A percentile compares a stretch with the other conserved stretches of the same genome.
Evolutionary conservation across 371 early-diverging fungal genomes (phyloP).

Genomic region (Actinomucor elegans): DNA sequence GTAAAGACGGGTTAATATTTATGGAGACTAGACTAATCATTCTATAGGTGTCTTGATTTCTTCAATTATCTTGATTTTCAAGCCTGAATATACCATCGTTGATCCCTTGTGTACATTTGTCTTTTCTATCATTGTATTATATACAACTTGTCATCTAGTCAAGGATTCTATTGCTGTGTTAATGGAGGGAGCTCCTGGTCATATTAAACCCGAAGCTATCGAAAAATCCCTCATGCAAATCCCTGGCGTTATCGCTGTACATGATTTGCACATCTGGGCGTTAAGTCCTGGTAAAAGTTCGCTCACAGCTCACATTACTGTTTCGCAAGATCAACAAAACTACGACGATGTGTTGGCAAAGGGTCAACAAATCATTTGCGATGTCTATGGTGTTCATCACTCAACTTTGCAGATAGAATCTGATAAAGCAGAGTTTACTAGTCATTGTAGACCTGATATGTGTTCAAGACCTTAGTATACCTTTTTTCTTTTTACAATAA

Average conservation of each 20-base stretch:
- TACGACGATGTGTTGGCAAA: constrained; percentile 53
- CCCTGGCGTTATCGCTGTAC: constrained; percentile 61
- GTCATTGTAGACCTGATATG: constrained; percentile 48
- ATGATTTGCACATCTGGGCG: constrained; percentile 74
- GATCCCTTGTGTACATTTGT: constrained; percentile 86
- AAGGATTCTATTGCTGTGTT: constrained; percentile 62
- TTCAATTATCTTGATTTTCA: constrained; percentile 66
- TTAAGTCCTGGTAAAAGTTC: constrained; percentile 66
- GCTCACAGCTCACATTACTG: constrained; percentile 42
- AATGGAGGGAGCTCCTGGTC: constrained; percentile 70
- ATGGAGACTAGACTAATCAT: background rate
- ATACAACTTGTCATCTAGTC: constrained; percentile 68
- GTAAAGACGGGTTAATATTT: constrained; percentile 12
- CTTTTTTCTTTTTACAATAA: background rate
- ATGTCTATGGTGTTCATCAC: constrained; percentile 62
- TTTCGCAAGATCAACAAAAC: constrained; percentile 10
- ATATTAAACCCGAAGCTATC: constrained; percentile 64
- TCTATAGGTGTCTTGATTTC: constrained; percentile 83
- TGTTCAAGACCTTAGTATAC: constrained; percentile 16
- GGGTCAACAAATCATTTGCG: constrained; percentile 60
- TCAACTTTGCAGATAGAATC: constrained; percentile 70
- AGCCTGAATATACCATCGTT: constrained; percentile 65
- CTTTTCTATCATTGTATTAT: constrained; percentile 77
- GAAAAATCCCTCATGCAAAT: constrained; percentile 49
- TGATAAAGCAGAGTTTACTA: constrained; percentile 36